Evolutionary conservation across 179 eudicot genomes (phyloP).

Genomic region (Heliamphora pulchella): DNA sequence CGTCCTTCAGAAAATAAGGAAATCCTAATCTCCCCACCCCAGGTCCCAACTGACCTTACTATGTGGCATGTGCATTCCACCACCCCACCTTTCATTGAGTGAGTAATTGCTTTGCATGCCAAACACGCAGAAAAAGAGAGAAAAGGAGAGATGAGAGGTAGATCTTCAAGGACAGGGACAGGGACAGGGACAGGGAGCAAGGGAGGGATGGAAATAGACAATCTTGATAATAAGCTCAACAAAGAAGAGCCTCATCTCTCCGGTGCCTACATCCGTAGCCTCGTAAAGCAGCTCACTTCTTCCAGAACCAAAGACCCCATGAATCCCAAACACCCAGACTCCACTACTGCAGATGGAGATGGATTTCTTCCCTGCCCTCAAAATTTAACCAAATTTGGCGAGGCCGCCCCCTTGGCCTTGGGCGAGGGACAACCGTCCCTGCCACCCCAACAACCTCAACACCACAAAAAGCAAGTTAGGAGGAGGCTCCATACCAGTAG

Average conservation of each 20-base stretch:
- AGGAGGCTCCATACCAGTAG: conserved; percentile 74
- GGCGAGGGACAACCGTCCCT: conserved; percentile 9
- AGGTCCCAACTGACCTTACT: too few relatives aligned
- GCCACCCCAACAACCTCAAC: conserved; percentile 20
- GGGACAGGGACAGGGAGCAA: conserved; percentile 13
- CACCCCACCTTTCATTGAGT: too few relatives aligned
- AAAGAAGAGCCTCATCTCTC: conserved; percentile 43
- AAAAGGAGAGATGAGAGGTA: not conserved
- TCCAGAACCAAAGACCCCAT: conserved; percentile 30
- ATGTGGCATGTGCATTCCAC: too few relatives aligned
- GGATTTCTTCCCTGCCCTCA: conserved; percentile 15
- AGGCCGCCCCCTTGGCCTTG: not conserved
- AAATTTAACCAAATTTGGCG: conserved; percentile 14
- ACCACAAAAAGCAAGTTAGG: conserved; percentile 67
- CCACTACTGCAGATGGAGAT: conserved; percentile 11
- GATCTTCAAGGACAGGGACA: conserved; percentile 26
- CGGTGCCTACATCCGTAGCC: conserved; percentile 70
- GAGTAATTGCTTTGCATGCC: too few relatives aligned
- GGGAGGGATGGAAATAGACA: conserved; percentile 17
- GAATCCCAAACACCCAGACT: conserved; percentile 11
- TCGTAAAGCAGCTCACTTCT: conserved; percentile 62
- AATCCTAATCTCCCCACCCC: not conserved
- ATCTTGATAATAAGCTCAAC: conserved; percentile 16
- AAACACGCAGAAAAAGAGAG: not conserved
- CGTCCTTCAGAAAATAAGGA: not conserved